Evolutionary conservation across 371 early-diverging fungal genomes (phyloP).

Genomic region (Haplosporangium sp.): DNA sequence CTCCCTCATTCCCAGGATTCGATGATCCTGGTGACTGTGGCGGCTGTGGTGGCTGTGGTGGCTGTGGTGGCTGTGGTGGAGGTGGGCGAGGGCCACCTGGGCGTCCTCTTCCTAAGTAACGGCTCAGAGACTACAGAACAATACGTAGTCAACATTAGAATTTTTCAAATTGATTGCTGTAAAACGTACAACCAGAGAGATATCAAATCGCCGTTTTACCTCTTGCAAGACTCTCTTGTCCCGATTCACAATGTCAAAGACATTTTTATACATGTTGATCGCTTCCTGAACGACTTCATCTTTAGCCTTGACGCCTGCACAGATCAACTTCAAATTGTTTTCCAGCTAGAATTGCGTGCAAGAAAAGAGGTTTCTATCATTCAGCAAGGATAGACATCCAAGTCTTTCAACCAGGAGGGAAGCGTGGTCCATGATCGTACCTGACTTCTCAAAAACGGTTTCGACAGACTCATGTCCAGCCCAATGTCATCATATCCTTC

Average conservation of each 20-base stretch:
- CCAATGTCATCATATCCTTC: conserved; percentile 92
- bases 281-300: conserved; percentile 70
- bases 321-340: conserved; percentile 74
- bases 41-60: neutral
- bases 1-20: too few relatives aligned
- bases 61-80: neutral
- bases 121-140: neutral
- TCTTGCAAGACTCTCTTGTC: conserved; percentile 29
- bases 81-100: neutral
- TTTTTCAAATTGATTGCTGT: neutral
- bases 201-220: conserved; percentile 8
- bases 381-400: too few relatives aligned
- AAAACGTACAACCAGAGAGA: neutral
- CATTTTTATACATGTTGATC: conserved; percentile 70
- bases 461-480: conserved; percentile 83
- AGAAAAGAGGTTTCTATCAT: neutral
- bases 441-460: conserved; percentile 86
- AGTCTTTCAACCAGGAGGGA: neutral
- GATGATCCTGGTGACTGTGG: neutral
- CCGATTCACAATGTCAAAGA: conserved; percentile 62
- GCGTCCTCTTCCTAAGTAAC: neutral
- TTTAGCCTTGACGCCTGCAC: conserved; percentile 67
- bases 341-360: conserved; percentile 67
- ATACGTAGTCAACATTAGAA: neutral
- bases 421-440: conserved; percentile 50